These are phyloP conservation scores for Annona squamosa DNA, from an alignment of 164 flowering plant species.

Conservation along the genomic window DNA sequence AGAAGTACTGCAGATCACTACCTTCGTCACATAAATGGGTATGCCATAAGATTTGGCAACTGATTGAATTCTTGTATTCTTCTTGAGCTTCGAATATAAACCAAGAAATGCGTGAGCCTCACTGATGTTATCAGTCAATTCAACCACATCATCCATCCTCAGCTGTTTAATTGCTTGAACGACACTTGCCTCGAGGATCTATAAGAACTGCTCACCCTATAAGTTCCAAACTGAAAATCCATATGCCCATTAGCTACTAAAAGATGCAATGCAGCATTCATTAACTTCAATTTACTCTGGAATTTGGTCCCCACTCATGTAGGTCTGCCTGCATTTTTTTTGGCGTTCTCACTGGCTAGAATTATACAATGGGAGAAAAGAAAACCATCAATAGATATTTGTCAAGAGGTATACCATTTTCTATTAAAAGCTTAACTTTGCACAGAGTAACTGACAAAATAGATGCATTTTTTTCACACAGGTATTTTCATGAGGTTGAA, in stretches of 20 bases:
- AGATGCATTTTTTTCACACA: not conserved
- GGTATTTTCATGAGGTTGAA: not conserved
- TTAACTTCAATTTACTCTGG: not conserved
- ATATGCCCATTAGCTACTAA: conserved; percentile 8
- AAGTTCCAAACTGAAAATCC: conserved; percentile 25
- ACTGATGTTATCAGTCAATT: conserved; percentile 75
- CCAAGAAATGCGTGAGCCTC: conserved; percentile 88
- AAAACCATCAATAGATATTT: too few relatives aligned
- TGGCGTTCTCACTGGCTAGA: not conserved
- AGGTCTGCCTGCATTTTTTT: not conserved
- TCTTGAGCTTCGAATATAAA: conserved; percentile 75
- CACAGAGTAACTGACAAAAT: not conserved
- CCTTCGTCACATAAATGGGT: conserved; percentile 77
- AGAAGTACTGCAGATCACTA: conserved; percentile 11
- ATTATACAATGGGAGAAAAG: too few relatives aligned
- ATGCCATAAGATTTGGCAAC: conserved; percentile 63
- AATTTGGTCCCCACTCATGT: not conserved
- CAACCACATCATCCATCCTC: conserved; percentile 42
- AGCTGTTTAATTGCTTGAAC: conserved; percentile 61
- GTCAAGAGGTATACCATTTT: not conserved
- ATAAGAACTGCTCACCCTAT: conserved; percentile 39
- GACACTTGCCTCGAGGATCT: conserved; percentile 71
- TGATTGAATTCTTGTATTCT: conserved; percentile 73
- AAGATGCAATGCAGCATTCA: conserved; percentile 4
- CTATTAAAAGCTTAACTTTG: not conserved